A percentile compares a stretch with the other conserved stretches of the same genome.
phyloP scores from a whole-genome alignment of 176 grass and related monocot genomes.

The Triticum urartu region DNA sequence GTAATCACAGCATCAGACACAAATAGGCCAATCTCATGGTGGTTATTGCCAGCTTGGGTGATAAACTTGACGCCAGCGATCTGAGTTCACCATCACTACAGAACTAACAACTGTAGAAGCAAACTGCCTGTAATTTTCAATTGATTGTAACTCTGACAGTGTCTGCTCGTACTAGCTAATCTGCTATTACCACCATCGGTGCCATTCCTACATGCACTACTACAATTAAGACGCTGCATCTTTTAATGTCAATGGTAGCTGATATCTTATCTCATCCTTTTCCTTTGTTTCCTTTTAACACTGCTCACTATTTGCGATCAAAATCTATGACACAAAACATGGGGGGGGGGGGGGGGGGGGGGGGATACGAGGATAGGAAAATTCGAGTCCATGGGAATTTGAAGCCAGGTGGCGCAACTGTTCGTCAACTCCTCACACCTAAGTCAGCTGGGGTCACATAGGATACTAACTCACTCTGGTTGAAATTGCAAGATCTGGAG shows the following conservation, averaged over 20 bases:
- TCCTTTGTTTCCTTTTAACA: neutral
- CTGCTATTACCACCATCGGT: neutral
- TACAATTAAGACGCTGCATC: neutral
- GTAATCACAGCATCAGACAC: neutral
- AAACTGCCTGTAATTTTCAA: neutral
- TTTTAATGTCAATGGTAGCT: neutral
- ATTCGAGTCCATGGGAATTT: neutral
- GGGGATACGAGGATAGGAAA: neutral
- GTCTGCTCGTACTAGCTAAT: neutral
- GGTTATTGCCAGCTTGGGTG: neutral
- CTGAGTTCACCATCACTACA: neutral
- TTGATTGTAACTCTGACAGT: neutral
- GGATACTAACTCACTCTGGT: constrained; percentile 2
- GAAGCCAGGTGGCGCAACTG: neutral
- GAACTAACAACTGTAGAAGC: neutral
- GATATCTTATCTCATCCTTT: neutral
- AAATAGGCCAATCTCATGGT: neutral
- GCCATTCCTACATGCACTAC: neutral
- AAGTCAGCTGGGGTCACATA: neutral
- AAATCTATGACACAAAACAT: neutral
- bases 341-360: too few relatives aligned
- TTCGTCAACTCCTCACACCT: neutral
- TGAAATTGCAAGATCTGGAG: constrained; percentile 21
- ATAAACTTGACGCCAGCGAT: neutral
- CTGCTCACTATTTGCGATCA: neutral